Percentiles rank a stretch among this genome's conserved stretches.
phyloP scores from a whole-genome alignment of 331 rosid species.

The Arachis monticola region DNA sequence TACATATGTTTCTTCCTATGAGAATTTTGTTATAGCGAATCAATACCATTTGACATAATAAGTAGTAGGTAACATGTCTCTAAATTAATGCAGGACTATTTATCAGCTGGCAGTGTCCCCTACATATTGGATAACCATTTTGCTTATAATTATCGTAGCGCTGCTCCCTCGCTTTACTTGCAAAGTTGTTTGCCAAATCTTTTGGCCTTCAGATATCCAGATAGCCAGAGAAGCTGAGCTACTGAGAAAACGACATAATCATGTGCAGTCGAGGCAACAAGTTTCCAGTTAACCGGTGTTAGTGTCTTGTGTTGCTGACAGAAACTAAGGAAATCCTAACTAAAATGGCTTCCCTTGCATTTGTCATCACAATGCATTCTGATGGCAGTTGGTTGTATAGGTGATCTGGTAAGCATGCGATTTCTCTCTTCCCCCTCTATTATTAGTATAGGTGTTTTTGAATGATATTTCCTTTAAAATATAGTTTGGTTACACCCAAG shows the following conservation, averaged over 20 bases:
- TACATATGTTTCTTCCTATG: slow-evolving; percentile 1
- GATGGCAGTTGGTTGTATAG: slow-evolving; percentile 43
- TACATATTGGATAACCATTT: slow-evolving; percentile 83
- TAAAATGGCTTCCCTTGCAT: slow-evolving; percentile 57
- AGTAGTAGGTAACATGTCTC: slow-evolving; percentile 36
- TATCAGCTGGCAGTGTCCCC: slow-evolving; percentile 75
- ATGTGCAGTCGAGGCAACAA: slow-evolving; percentile 52
- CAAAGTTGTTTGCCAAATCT: slow-evolving; percentile 69
- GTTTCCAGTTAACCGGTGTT: slow-evolving; percentile 56
- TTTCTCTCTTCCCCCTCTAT: neutral
- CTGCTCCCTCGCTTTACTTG: slow-evolving; percentile 84
- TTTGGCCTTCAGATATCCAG: slow-evolving; percentile 94
- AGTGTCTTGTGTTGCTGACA: slow-evolving; percentile 30
- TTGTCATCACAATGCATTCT: slow-evolving; percentile 51
- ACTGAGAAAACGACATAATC: slow-evolving; percentile 43
- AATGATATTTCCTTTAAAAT: slow-evolving; percentile 10
- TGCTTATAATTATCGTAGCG: slow-evolving; percentile 74
- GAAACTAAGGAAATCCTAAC: slow-evolving; percentile 42
- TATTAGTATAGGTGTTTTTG: neutral
- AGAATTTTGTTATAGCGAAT: slow-evolving; percentile 27
- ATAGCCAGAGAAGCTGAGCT: slow-evolving; percentile 81
- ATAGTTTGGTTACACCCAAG: slow-evolving; percentile 16
- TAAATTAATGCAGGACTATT: slow-evolving; percentile 69
- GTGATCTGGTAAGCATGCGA: slow-evolving; percentile 51
- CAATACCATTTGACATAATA: slow-evolving; percentile 29